Base-by-base conservation (phyloP, 331 rosid genomes). In the Spiraea crenata region DNA sequence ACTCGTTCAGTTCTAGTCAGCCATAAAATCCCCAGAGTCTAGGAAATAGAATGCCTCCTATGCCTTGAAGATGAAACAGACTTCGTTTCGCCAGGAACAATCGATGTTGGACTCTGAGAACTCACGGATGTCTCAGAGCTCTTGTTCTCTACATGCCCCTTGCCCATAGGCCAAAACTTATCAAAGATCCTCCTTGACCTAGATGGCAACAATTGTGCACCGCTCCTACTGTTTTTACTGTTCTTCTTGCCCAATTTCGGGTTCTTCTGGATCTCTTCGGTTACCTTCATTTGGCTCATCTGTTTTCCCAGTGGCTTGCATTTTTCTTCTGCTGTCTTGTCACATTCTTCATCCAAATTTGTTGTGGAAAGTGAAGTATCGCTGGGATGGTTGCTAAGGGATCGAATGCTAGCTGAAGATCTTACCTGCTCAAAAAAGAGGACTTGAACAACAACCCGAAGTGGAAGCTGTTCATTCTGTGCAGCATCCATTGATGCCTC, bases 91-190 rank as follows among this genome's bases (percentile, higher is more conserved):
- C 90, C 95, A 20, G 85, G 90, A 70, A 72, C 90, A 42, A 84
- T 16, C 58, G 97, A 93, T 56, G 89, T 87, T 25, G 96, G 99
- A 70, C 97, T 91, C 76, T 91, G 92, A 51, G 99, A 95, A 77
- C 97, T 91, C 67, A 86, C 97, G 9, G 99, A 95, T 6, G 97
- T 91, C 73, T 95, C 98, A 0, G 96, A 87, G 71, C 98, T 89
- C 80, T 73, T 86, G 67, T 89, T 87, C 57, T 82, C 99, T 57
- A 85, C 97, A 4, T 84, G 86, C 34, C 87, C 93, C 67, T 89
- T 95, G 9, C 92, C 98, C 16, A 85, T 80, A 44, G 69, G 72
- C 99, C 99, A 89, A 31, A 95, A 42, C 65, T 86, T 91, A 49
- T 91, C 99, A 9, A 95, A 95, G 59, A 95, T 89, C 61, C 99